A percentile compares a stretch with the other conserved stretches of the same genome.
Conservation (phyloP, 371 early-diverging fungal genomes). For the Mucor indicus region DNA sequence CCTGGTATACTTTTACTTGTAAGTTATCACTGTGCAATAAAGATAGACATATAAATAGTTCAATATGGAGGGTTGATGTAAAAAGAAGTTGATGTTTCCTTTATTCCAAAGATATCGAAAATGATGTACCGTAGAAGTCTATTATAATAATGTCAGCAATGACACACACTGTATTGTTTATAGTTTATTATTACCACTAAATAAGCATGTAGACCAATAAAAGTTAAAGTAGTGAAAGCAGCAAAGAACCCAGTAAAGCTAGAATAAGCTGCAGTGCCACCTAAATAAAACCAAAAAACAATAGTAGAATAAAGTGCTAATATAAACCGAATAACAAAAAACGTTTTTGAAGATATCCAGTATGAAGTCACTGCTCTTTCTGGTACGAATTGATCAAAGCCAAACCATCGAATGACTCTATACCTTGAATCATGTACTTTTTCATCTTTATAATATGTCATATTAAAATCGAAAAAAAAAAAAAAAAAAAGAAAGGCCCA, state of each 20-base stretch:
- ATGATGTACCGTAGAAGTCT: too few relatives aligned
- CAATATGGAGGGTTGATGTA: constrained; percentile 31
- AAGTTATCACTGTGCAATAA: constrained; percentile 39
- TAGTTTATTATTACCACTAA: constrained; percentile 52
- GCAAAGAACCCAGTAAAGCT: too few relatives aligned
- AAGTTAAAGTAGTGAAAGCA: constrained; percentile 53
- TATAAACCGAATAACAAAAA: constrained; percentile 41
- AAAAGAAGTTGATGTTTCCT: constrained; percentile 22
- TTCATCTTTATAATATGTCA: constrained; percentile 19
- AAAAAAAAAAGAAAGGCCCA: too few relatives aligned
- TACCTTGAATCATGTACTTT: constrained; percentile 18
- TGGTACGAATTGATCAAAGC: constrained; percentile 50
- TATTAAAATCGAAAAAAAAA: too few relatives aligned
- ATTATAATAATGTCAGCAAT: too few relatives aligned
- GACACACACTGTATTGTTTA: too few relatives aligned
- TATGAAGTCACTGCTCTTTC: constrained; percentile 55
- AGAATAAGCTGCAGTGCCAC: too few relatives aligned
- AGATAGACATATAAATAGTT: constrained; percentile 45
- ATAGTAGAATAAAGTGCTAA: constrained; percentile 36
- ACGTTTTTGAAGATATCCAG: constrained; percentile 40
- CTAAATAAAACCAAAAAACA: constrained; percentile 40
- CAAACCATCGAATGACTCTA: constrained; percentile 41
- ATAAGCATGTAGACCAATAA: constrained; percentile 50
- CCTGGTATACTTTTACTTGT: constrained; percentile 41
- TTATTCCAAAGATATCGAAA: too few relatives aligned